Evolutionary conservation across 2,329 filamentous ascomycete genomes (phyloP), one percentile per base, ranked within the genome.

Genomic region (Epichloe baconii): DNA sequence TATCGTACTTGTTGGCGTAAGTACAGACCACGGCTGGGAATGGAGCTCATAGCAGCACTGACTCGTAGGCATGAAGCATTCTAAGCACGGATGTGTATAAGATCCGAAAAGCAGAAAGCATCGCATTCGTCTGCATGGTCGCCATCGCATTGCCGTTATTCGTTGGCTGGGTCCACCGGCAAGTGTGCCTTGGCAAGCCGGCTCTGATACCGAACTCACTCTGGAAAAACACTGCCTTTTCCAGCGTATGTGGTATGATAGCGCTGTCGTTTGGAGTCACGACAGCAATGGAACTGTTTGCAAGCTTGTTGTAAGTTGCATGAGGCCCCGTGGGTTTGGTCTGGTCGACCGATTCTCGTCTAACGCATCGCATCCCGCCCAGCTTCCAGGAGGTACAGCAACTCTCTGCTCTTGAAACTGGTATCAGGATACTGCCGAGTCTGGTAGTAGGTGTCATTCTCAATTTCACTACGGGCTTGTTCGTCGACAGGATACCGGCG

Each of bases 201-300:
- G 78, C 78, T 0, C 61, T 84, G 7, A 82, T 84, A 21, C 80
- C 80, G 0, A 83, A 83, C 59, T 73, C 71, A 0, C 63, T 84
- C 0, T 84, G 80, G 80, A 70, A 65, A n/a, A 81, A 79, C 44
- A 60, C 63, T 0, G 63, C 74, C 3, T 84, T 83, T 57, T 73
- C 76, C 0, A 70, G 66, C 26, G 73, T 79, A 19, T 83, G 80
- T 57, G 56, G 73, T 3, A 74, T 69, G 4, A 67, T 78, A 1
- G 59, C 73, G 4, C 54, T 78, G 4, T 68, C 73, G 0, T 72
- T 64, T 52, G 73, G 69, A 0, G 71, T 73, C 0, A 53, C 73
- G 5, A 73, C 75, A 45, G 66, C 66, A 0, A 67, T 75, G 56
- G 75, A 78, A 55, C 62, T 72, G 0, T 74, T 73, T 47, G 60